A percentile compares a stretch with the other conserved stretches of the same genome.
Evolutionary conservation across 116 monocot genomes (phyloP).

Genomic region (Dioscorea cayenensis): DNA sequence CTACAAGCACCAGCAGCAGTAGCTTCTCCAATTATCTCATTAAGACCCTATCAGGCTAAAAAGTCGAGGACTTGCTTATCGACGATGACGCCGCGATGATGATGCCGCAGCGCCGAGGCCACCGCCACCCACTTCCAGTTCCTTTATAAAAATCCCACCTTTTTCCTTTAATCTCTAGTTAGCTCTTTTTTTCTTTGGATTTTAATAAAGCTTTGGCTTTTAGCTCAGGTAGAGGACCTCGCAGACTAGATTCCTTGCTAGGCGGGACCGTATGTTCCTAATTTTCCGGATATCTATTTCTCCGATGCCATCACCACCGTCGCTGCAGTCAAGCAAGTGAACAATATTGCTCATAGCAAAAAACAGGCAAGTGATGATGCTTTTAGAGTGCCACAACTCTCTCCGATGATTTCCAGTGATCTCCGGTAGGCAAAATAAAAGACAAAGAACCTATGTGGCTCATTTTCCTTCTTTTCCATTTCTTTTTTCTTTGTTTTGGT

Average conservation of each 20-base stretch:
- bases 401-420: too few species aligned
- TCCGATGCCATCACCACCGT: neutral
- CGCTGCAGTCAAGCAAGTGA: too few species aligned
- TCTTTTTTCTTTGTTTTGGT: too few species aligned
- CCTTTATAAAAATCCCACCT: too few species aligned
- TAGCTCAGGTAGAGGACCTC: conserved; percentile 24
- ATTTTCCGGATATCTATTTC: neutral
- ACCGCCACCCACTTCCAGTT: conserved; percentile 4
- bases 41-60: conserved; percentile 41
- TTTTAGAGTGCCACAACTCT: conserved; percentile 51
- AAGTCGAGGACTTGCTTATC: conserved; percentile 46
- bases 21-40: conserved; percentile 53
- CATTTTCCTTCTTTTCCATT: neutral
- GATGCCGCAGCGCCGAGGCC: too few species aligned
- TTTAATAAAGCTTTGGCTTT: neutral
- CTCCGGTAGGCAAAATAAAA: neutral
- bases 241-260: conserved; percentile 12
- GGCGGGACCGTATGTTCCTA: conserved; percentile 30
- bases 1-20: conserved; percentile 8
- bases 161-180: too few species aligned
- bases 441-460: neutral
- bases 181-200: neutral
- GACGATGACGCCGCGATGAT: conserved; percentile 5
- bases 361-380: conserved; percentile 29
- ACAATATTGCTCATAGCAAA: too few species aligned